A percentile compares a stretch with the other conserved stretches of the same genome.
phyloP scores from a whole-genome alignment of 257 asterid genomes.

The Striga asiatica region DNA sequence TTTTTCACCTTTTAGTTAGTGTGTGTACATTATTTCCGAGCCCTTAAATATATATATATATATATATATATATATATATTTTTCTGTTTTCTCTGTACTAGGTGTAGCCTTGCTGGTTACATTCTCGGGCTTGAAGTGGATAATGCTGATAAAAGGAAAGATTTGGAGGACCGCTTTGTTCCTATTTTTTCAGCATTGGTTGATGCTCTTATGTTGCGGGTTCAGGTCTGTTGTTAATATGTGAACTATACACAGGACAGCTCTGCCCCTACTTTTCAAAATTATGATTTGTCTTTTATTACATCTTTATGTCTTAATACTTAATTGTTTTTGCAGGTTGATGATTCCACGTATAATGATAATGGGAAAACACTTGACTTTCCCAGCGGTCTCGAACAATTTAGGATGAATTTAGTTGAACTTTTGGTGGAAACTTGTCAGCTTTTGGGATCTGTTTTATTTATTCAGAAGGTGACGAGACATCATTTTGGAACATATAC shows the following conservation, averaged over 20 bases:
- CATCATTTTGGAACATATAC: conserved; percentile 9
- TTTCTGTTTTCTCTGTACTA: conserved; percentile 23
- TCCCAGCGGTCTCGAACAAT: conserved; percentile 70
- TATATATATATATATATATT: no score
- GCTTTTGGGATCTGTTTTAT: conserved; percentile 55
- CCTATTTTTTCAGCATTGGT: conserved; percentile 63
- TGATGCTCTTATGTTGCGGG: conserved; percentile 67
- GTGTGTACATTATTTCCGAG: conserved; percentile 6
- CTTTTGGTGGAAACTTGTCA: conserved; percentile 68
- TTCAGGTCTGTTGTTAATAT: conserved; percentile 45
- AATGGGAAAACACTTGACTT: conserved; percentile 43
- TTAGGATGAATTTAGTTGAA: conserved; percentile 72
- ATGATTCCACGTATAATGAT: conserved; percentile 45
- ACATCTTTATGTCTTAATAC: conserved; percentile 2
- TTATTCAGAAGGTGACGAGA: conserved; percentile 52
- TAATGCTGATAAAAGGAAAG: conserved; percentile 37
- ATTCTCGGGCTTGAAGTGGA: conserved; percentile 50
- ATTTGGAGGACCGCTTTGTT: conserved; percentile 36
- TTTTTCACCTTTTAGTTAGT: neutral
- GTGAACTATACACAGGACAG: no score
- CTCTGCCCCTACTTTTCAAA: no score
- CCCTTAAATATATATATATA: no score
- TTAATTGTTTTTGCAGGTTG: conserved; percentile 45
- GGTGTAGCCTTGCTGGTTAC: conserved; percentile 74
- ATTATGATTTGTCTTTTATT: neutral